Evolutionary conservation across 2,329 filamentous ascomycete genomes (phyloP), one percentile per base, ranked within the genome.

Genomic region (Alternaria angustiovoidea): DNA sequence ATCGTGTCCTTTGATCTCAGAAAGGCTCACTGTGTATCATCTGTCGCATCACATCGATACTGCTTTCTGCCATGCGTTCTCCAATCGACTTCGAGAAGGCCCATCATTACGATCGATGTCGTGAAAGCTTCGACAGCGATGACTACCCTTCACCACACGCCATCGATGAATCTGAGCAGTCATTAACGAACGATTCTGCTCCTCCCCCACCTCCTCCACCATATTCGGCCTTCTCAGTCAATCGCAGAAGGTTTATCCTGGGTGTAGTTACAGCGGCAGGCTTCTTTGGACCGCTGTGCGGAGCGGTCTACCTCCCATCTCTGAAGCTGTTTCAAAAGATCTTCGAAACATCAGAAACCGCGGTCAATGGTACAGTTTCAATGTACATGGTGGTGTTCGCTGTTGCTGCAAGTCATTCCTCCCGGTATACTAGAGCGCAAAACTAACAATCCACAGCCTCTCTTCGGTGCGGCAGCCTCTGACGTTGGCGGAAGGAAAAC

Each of bases 351-450:
- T 75, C 73, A 7, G 66, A 68, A 26, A 75, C 77, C 6, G 73
- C 69, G 2, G 78, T 82, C 38, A 82, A 82, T 63, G 79, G 75
- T 3, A 81, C 81, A 0, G 80, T 83, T n/a, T 77, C 78, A 0
- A 76, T 82, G 4, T 83, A 81, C 64, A 81, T 81, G 79, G 71
- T 77, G 9, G 75, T 81, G 0, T 83, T 82, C 57, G 81, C 80
- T 16, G 52, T 83, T 16, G 76, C 75, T 39, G 64, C 72, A 66
- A 18, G 64, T 68, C 7, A 8, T 28, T 18, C 32, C 20, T 20
- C 5, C 20, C 6, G 16, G 51, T 2, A 44, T 0, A 26, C 41
- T 4, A 4, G 20, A 28, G 9, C 11, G 20, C 18, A 32, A 38
- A 4, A 39, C 66, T 71, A 39, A 71, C 46, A 39, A 24, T 9